Base-by-base conservation (phyloP, 2,329 filamentous ascomycete genomes). In the Ramularia collo-cygni region DNA sequence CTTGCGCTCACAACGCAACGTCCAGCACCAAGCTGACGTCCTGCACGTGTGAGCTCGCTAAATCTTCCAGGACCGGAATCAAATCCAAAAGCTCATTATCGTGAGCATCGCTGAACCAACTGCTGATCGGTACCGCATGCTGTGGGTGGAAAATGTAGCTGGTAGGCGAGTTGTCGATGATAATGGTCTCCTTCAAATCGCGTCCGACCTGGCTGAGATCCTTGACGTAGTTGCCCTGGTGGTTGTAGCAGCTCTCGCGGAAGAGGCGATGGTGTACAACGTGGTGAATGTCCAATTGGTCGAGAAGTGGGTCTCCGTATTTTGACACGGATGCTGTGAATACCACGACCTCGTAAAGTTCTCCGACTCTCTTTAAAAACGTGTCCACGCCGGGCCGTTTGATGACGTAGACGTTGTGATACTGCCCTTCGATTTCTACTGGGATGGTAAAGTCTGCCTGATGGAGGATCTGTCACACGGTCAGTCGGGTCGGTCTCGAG, bases 81-180 rank as follows among this genome's bases (percentile, higher is more conserved):
- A 98, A 73, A 64, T 98, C 92, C 58, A 98, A 75, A 47, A 98
- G 76, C 74, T 98, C 92, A 67, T 98, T 98, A 70, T 98, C 92
- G 67, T 98, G 92, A 47, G 92, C 92, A 68, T 98, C 92, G 52
- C 89, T 95, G 70, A 98, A 98, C 92, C 92, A 98, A 74, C 90
- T 96, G 76, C 89, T 95, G 69, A 98, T 98, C 17, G 92, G 92
- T 35, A 98, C 90, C 46, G 92, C 92, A 64, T 98, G 92, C 70
- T 98, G 90, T 16, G 92, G 92, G 63, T 98, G 92, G 76, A 98
- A 98, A 58, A 98, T 96, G 71, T 98, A 98, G 9, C 90, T 96
- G 4, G 92, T 98, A 2, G 92, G 92, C 33, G 92, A 96, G 68
- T 98, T 98, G 71, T 98, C 92, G 59, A 98, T 98, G 64, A 98